A percentile compares a stretch with the other conserved stretches of the same genome.
Evolutionary conservation across 148 eudicot species (phyloP).

Genomic region (Polygonum aviculare): DNA sequence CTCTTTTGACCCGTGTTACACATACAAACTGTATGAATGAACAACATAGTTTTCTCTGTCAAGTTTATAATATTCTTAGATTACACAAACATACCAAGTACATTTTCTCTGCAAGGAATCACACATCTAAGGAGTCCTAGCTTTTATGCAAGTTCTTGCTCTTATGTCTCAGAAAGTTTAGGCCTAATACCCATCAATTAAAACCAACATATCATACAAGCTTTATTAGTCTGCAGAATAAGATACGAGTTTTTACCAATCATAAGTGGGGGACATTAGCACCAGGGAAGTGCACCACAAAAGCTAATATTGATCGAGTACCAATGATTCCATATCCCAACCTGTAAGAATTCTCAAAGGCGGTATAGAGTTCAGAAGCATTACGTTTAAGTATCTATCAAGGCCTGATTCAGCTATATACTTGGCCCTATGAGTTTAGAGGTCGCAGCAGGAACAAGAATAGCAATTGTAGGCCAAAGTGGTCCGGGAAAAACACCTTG

Average conservation of each 20-base stretch:
- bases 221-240: too few species aligned
- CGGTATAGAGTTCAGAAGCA: constrained; percentile 43
- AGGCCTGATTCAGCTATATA: constrained; percentile 41
- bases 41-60: background rate
- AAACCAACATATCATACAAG: background rate
- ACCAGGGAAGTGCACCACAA: too few species aligned
- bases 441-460: constrained; percentile 43
- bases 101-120: too few species aligned
- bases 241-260: too few species aligned
- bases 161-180: background rate
- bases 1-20: background rate
- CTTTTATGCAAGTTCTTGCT: background rate
- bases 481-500: constrained; percentile 70
- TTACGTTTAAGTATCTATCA: constrained; percentile 48
- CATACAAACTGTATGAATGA: background rate
- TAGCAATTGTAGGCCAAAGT: constrained; percentile 71
- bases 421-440: constrained; percentile 34
- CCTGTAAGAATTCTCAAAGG: constrained; percentile 31
- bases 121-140: background rate
- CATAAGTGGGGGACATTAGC: too few species aligned
- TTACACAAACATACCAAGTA: background rate
- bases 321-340: constrained; percentile 29
- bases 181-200: background rate
- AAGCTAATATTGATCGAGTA: too few species aligned
- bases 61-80: background rate